phyloP scores from a whole-genome alignment of 2,329 filamentous ascomycete genomes.

The Trichophyton simii region DNA sequence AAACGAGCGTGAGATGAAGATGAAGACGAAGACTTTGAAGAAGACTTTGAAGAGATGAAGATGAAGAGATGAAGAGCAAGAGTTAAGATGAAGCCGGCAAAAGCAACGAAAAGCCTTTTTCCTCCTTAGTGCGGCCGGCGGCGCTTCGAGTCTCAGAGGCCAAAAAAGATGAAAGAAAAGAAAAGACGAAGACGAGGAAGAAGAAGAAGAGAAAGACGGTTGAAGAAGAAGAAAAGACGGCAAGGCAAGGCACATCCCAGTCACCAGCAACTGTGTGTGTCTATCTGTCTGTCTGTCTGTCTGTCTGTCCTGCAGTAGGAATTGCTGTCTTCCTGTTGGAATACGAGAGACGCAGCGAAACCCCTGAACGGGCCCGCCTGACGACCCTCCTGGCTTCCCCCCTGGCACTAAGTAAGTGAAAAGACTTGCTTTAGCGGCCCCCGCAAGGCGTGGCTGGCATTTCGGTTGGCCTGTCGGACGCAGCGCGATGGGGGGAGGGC shows the following conservation, averaged over 20 bases:
- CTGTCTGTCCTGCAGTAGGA: too few species aligned
- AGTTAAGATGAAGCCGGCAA: background rate
- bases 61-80: constrained; percentile 4
- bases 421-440: background rate
- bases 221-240: background rate
- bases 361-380: too few species aligned
- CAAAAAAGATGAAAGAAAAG: constrained; percentile 4
- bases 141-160: background rate
- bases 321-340: too few species aligned
- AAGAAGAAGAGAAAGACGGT: constrained; percentile 14
- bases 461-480: background rate
- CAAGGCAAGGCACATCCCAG: too few species aligned
- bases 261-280: too few species aligned
- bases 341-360: too few species aligned
- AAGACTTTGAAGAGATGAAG: constrained; percentile 9
- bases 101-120: background rate
- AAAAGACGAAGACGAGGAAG: constrained; percentile 1
- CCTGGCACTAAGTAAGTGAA: background rate
- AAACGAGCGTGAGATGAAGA: background rate
- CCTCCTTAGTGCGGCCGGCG: background rate
- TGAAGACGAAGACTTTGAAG: background rate
- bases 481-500: too few species aligned
- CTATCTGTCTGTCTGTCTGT: too few species aligned
- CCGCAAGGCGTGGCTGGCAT: background rate
- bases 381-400: background rate